Evolutionary conservation across 2,329 filamentous ascomycete genomes (phyloP).

Genomic region (Aspergillus sp.): DNA sequence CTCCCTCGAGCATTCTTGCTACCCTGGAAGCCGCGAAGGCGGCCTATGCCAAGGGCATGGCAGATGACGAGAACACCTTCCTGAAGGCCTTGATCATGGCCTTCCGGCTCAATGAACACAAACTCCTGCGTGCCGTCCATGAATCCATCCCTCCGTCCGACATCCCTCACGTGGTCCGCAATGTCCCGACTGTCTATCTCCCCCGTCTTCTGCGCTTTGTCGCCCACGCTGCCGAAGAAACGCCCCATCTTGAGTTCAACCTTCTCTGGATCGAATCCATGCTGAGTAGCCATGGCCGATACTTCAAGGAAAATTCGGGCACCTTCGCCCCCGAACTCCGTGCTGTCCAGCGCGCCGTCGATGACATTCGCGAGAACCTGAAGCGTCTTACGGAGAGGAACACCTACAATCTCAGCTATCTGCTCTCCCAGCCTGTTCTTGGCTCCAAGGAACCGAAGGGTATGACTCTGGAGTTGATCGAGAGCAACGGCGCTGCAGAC

Average conservation of each 20-base stretch:
- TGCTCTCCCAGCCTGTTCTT: constrained; percentile 56
- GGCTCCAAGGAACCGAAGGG: constrained; percentile 24
- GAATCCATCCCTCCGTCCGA: constrained; percentile 73
- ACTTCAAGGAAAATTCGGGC: constrained; percentile 75
- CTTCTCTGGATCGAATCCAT: constrained; percentile 84
- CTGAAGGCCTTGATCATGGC: constrained; percentile 95
- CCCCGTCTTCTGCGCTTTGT: constrained; percentile 82
- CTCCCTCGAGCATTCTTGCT: constrained; percentile 76
- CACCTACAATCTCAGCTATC: constrained; percentile 81
- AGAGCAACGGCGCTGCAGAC: constrained; percentile 23
- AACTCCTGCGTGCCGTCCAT: constrained; percentile 80
- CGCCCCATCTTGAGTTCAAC: constrained; percentile 92
- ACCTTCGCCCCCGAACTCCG: constrained; percentile 82
- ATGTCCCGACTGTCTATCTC: constrained; percentile 82
- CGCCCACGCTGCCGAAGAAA: constrained; percentile 81
- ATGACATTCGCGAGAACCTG: constrained; percentile 77
- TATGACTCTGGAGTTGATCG: constrained; percentile 28
- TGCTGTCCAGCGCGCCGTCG: constrained; percentile 75
- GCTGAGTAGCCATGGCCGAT: constrained; percentile 78
- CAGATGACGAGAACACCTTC: constrained; percentile 70
- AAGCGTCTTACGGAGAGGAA: constrained; percentile 83
- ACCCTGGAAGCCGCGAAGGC: constrained; percentile 57
- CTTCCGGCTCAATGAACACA: constrained; percentile 86
- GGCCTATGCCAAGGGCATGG: constrained; percentile 40
- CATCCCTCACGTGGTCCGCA: constrained; percentile 72